Conservation (phyloP, 2,329 filamentous ascomycete genomes). For the Colletotrichum cuscutae region DNA sequence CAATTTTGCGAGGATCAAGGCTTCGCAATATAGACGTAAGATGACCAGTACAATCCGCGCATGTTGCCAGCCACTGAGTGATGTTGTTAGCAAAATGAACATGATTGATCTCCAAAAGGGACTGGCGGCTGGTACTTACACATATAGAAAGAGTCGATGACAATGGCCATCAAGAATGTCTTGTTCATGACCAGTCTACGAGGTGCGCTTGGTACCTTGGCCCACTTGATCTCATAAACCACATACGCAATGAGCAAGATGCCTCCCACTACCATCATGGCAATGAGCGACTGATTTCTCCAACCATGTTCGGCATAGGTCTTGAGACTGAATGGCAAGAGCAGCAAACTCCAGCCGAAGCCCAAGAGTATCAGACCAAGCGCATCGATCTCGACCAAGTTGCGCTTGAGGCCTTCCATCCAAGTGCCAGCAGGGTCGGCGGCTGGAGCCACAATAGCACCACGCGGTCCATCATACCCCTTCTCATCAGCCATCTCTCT, state of each 20-base stretch:
- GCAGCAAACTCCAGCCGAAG: constrained; percentile 60
- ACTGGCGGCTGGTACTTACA: not conserved
- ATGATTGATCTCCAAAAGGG: too few relatives aligned
- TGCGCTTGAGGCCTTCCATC: constrained; percentile 30
- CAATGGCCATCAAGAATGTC: constrained; percentile 30
- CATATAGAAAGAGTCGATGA: constrained; percentile 31
- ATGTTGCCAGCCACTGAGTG: constrained; percentile 27
- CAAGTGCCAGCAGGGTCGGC: not conserved
- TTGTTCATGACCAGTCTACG: constrained; percentile 31
- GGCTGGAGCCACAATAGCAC: constrained; percentile 33
- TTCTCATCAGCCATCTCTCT: constrained; percentile 36
- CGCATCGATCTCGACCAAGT: constrained; percentile 46
- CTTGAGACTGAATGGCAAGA: constrained; percentile 60
- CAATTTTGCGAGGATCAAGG: constrained; percentile 30
- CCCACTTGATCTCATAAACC: constrained; percentile 56
- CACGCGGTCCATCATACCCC: constrained; percentile 34
- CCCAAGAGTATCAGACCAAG: constrained; percentile 57
- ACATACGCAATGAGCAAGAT: constrained; percentile 56
- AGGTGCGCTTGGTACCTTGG: constrained; percentile 31
- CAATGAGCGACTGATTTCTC: constrained; percentile 56
- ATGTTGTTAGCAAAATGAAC: not conserved
- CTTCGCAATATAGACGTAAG: constrained; percentile 31
- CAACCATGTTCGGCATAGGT: constrained; percentile 48
- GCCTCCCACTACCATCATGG: constrained; percentile 54
- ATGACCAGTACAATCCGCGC: constrained; percentile 28